Evolutionary conservation across 1,284 basidiomycete species (phyloP).

Genomic region (Puccinia novopanici): DNA sequence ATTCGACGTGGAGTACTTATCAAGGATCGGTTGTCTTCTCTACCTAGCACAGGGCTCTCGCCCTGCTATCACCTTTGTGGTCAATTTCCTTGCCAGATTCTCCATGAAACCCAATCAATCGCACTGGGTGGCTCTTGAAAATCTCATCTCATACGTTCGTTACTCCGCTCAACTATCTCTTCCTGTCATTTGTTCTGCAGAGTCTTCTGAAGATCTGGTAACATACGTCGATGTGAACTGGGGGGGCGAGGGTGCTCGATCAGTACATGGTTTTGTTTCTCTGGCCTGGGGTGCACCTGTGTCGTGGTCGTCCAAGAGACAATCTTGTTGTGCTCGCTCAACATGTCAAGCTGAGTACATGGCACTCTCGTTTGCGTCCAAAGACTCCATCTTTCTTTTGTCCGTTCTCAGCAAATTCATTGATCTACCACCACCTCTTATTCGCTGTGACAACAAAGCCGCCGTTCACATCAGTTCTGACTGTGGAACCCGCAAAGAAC

Average conservation of each 20-base stretch:
- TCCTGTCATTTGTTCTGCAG: too few relatives aligned
- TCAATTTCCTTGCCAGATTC: neutral
- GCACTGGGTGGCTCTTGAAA: too few relatives aligned
- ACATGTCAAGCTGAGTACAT: conserved; percentile 24
- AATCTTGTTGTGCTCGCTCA: conserved; percentile 3
- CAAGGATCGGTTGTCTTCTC: too few relatives aligned
- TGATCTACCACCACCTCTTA: neutral
- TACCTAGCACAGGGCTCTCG: too few relatives aligned
- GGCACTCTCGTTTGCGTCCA: conserved; percentile 14
- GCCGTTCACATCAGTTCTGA: neutral
- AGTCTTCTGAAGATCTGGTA: too few relatives aligned
- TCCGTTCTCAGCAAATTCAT: neutral
- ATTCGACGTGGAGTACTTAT: too few relatives aligned
- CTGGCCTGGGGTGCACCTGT: neutral
- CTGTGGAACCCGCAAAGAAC: too few relatives aligned
- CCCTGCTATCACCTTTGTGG: too few relatives aligned
- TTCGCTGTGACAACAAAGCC: conserved; percentile 10
- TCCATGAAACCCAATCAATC: too few relatives aligned
- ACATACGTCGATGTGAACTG: conserved; percentile 18
- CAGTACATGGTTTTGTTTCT: neutral
- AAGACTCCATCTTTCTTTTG: neutral
- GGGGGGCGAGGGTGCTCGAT: conserved; percentile 10
- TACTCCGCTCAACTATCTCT: neutral
- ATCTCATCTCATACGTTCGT: neutral
- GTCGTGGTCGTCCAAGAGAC: neutral